A percentile compares a stretch with the other conserved stretches of the same genome.
phyloP scores from a whole-genome alignment of 495 filamentous ascomycete genomes.

The Penicillium subrubescens region DNA sequence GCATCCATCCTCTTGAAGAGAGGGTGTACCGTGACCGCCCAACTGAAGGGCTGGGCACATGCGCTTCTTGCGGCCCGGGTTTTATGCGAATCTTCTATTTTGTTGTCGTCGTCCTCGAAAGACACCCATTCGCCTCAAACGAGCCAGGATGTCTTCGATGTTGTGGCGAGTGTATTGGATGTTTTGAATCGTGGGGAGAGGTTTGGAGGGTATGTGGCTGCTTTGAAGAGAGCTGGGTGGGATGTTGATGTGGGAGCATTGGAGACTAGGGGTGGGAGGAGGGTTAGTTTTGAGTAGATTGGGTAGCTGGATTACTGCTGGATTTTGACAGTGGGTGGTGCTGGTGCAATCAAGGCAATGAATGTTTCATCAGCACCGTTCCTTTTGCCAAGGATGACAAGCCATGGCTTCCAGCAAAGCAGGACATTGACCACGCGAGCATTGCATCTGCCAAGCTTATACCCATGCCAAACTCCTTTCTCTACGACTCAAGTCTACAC shows the following conservation, averaged over 20 bases:
- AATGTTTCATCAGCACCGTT: no score
- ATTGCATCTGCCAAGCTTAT: not conserved
- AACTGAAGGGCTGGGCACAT: slow-evolving; percentile 75
- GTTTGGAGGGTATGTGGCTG: slow-evolving; percentile 44
- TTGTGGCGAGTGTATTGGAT: slow-evolving; percentile 20
- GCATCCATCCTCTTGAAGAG: slow-evolving; percentile 69
- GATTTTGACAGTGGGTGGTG: not conserved
- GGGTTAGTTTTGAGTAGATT: slow-evolving; percentile 23
- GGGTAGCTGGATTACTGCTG: not conserved
- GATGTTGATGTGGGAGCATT: slow-evolving; percentile 58
- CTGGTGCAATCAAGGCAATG: no score
- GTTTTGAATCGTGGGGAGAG: slow-evolving; percentile 39
- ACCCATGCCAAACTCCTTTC: not conserved
- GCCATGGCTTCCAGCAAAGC: no score
- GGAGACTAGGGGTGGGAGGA: slow-evolving; percentile 55
- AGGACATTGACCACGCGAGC: no score
- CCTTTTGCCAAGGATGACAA: no score
- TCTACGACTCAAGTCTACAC: no score
- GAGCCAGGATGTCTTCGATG: slow-evolving; percentile 5
- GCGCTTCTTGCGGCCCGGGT: slow-evolving; percentile 60
- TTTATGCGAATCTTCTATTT: not conserved
- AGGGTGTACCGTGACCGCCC: slow-evolving; percentile 45
- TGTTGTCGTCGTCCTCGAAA: not conserved
- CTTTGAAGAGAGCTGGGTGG: slow-evolving; percentile 58
- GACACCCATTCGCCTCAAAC: not conserved